phyloP scores from a whole-genome alignment of 2,329 filamentous ascomycete genomes.

The Rachicladosporium sp. region DNA sequence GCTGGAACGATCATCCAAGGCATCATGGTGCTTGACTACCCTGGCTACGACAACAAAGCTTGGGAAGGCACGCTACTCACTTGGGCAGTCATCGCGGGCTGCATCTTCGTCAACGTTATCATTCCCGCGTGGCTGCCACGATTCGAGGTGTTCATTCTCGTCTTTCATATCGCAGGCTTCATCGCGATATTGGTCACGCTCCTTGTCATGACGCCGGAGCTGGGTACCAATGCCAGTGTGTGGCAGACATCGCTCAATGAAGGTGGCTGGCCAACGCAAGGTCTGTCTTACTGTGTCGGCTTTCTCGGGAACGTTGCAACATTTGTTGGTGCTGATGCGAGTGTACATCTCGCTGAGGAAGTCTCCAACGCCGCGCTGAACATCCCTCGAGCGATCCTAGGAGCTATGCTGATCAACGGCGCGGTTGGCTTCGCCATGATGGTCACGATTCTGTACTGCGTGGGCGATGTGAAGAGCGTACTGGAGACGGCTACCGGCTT shows the following conservation, averaged over 20 bases:
- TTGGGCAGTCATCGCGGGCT: constrained; percentile 27
- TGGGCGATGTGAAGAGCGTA: constrained; percentile 29
- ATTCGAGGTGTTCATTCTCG: constrained; percentile 31
- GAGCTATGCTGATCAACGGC: constrained; percentile 36
- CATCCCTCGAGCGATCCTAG: constrained; percentile 38
- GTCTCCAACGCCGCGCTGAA: constrained; percentile 35
- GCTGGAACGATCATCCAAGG: constrained; percentile 31
- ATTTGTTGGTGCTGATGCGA: constrained; percentile 29
- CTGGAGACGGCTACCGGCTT: constrained; percentile 33
- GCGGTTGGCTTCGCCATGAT: constrained; percentile 34
- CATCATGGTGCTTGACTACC: constrained; percentile 26
- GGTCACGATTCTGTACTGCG: constrained; percentile 33
- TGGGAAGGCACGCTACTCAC: constrained; percentile 32
- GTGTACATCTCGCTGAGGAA: constrained; percentile 39
- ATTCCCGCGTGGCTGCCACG: constrained; percentile 30
- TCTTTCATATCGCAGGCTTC: constrained; percentile 41
- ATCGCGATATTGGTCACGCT: constrained; percentile 40
- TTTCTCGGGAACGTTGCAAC: constrained; percentile 24
- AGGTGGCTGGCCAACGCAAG: constrained; percentile 24
- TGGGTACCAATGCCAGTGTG: constrained; percentile 16
- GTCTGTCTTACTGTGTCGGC: constrained; percentile 23
- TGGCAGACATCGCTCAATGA: constrained; percentile 20
- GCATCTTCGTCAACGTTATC: constrained; percentile 35
- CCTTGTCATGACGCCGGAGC: constrained; percentile 16
- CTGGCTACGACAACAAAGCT: constrained; percentile 21